phyloP scores from a whole-genome alignment of 768 basidiomycete species.

The Leccinum variicolor region DNA sequence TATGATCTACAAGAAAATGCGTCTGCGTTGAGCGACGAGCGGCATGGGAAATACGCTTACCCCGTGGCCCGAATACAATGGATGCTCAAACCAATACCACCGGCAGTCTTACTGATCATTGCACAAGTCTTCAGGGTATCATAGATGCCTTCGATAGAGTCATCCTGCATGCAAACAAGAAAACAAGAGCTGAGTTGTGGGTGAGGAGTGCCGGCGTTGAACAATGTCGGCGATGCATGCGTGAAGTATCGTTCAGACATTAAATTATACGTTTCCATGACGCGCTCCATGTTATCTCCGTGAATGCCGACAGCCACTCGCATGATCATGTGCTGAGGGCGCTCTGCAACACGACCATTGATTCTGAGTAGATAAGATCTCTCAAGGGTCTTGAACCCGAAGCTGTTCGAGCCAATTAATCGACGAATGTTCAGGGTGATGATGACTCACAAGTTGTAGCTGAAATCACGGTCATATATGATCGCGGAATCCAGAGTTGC shows the following conservation, averaged over 20 bases:
- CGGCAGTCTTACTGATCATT: constrained; percentile 99
- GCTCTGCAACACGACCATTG: constrained; percentile 91
- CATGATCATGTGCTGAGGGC: constrained; percentile 99
- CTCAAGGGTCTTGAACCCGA: constrained; percentile 99
- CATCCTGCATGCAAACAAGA: constrained; percentile 97
- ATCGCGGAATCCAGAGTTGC: constrained; percentile 86
- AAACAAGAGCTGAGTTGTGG: constrained; percentile 97
- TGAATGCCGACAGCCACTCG: constrained; percentile 98
- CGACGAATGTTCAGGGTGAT: background rate
- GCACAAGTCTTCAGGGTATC: constrained; percentile 98
- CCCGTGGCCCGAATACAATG: constrained; percentile 96
- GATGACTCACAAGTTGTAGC: constrained; percentile 80
- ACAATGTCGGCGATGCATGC: constrained; percentile 95
- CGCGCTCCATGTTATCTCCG: constrained; percentile 82
- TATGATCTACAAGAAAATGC: constrained; percentile 63
- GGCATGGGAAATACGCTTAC: constrained; percentile 39
- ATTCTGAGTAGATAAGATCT: constrained; percentile 95
- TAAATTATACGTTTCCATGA: constrained; percentile 88
- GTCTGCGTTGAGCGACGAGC: background rate
- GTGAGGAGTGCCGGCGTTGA: constrained; percentile 96
- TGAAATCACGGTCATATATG: constrained; percentile 98
- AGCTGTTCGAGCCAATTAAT: constrained; percentile 43
- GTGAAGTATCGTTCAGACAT: constrained; percentile 99
- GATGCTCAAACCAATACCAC: constrained; percentile 94
- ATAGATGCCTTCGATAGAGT: constrained; percentile 98